These are phyloP conservation scores for Stagonosporopsis vannaccii DNA, from an alignment of 2,329 filamentous ascomycete species.

Conservation along the genomic window DNA sequence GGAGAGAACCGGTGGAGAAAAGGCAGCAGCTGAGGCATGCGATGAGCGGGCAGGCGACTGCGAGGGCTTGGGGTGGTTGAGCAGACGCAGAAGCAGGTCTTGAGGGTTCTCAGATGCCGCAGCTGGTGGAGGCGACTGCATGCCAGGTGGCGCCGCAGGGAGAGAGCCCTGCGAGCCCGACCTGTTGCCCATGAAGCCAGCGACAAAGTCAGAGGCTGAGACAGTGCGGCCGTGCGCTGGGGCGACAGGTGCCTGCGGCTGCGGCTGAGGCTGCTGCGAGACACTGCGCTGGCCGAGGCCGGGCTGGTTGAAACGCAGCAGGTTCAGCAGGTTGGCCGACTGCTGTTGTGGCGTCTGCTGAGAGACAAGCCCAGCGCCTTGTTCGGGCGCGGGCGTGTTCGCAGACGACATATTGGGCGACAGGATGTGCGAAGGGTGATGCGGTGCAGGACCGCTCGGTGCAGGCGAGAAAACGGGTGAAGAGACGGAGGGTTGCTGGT, in stretches of 20 bases:
- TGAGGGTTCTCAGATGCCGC: constrained; percentile 70
- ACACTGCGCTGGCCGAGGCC: constrained; percentile 46
- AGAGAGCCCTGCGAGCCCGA: constrained; percentile 41
- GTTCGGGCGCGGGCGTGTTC: constrained; percentile 52
- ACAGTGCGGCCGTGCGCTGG: constrained; percentile 49
- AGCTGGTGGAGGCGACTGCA: constrained; percentile 39
- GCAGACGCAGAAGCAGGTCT: constrained; percentile 82
- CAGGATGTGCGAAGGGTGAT: constrained; percentile 65
- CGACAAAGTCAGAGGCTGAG: constrained; percentile 65
- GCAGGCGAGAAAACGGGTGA: constrained; percentile 66
- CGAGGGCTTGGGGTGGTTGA: constrained; percentile 73
- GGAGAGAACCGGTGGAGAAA: constrained; percentile 38
- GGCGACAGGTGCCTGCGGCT: constrained; percentile 21
- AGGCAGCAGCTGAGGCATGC: constrained; percentile 35
- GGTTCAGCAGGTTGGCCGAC: constrained; percentile 66
- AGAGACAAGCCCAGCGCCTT: constrained; percentile 47
- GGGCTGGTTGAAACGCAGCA: constrained; percentile 67
- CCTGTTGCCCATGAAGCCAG: constrained; percentile 61
- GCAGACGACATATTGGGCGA: constrained; percentile 62
- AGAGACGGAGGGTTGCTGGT: constrained; percentile 65
- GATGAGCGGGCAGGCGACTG: constrained; percentile 40
- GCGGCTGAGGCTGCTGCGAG: constrained; percentile 35
- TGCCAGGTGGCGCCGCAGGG: constrained; percentile 37
- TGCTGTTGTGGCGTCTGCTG: constrained; percentile 50
- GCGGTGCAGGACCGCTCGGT: constrained; percentile 61